phyloP scores from a whole-genome alignment of 371 early-diverging fungal species.

The Enterospora canceri region DNA sequence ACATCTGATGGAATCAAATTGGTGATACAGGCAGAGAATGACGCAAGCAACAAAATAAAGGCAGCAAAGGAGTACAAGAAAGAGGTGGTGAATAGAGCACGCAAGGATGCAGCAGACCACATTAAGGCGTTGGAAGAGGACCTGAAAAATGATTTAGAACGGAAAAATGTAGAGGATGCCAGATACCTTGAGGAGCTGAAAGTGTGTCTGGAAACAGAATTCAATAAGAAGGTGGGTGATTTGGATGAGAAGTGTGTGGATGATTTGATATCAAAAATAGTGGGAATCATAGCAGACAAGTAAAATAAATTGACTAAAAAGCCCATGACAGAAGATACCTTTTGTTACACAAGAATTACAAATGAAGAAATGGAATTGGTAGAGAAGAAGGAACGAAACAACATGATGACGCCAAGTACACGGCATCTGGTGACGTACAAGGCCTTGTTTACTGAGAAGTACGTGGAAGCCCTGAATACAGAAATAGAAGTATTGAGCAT shows the following conservation, averaged over 20 bases:
- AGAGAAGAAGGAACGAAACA: background rate
- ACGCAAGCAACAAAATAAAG: background rate
- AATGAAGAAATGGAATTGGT: background rate
- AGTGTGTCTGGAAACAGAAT: background rate
- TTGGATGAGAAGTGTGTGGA: background rate
- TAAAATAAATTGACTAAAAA: background rate
- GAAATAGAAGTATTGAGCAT: conserved; percentile 48
- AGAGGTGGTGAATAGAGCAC: background rate
- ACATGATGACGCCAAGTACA: conserved; percentile 29
- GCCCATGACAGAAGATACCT: background rate
- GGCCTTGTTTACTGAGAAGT: conserved; percentile 48
- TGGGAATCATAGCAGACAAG: background rate
- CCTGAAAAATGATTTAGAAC: background rate
- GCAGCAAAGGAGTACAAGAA: background rate
- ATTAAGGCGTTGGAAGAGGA: background rate
- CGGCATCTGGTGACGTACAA: conserved; percentile 47
- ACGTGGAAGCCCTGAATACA: conserved; percentile 51
- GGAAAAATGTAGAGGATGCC: background rate
- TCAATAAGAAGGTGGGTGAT: background rate
- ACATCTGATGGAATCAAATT: background rate
- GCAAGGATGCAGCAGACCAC: background rate
- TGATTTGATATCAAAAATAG: background rate
- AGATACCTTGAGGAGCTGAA: background rate
- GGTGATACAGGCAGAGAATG: background rate
- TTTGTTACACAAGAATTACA: background rate